A percentile compares a stretch with the other conserved stretches of the same genome.
phyloP scores from a whole-genome alignment of 2,329 filamentous ascomycete genomes.

The Xylariaceae sp. region DNA sequence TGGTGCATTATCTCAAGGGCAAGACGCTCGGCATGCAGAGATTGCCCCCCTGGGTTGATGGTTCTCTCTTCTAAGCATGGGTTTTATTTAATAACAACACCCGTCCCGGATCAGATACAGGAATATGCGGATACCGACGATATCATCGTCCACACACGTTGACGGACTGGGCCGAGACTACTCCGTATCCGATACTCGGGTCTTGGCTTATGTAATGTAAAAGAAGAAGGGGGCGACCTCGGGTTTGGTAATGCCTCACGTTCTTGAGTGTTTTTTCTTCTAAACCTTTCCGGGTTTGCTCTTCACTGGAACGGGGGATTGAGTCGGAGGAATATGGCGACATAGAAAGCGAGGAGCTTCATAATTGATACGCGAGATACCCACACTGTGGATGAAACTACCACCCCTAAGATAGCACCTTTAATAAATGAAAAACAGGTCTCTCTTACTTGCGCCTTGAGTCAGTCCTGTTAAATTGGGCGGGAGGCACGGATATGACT shows the following conservation, averaged over 20 bases:
- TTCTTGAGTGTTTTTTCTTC: background rate
- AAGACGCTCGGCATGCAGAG: constrained; percentile 46
- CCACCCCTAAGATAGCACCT: background rate
- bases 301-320: background rate
- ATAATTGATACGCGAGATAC: constrained; percentile 16
- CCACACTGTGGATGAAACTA: constrained; percentile 7
- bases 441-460: background rate
- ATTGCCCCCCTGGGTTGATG: constrained; percentile 44
- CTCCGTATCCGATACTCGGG: background rate
- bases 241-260: background rate
- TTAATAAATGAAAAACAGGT: constrained; percentile 9
- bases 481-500: too few species aligned
- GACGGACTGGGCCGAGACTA: background rate
- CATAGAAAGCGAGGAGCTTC: background rate
- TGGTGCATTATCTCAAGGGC: constrained; percentile 50
- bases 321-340: background rate
- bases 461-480: background rate
- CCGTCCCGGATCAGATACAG: background rate
- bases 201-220: background rate
- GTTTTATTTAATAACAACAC: background rate
- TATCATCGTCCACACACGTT: background rate
- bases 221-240: background rate
- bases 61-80: constrained; percentile 41
- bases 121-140: background rate
- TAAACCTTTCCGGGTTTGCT: background rate